Evolutionary conservation across 345 rosid species (phyloP), one percentile per base, ranked within the genome.

Genomic region (Firmiana major): DNA sequence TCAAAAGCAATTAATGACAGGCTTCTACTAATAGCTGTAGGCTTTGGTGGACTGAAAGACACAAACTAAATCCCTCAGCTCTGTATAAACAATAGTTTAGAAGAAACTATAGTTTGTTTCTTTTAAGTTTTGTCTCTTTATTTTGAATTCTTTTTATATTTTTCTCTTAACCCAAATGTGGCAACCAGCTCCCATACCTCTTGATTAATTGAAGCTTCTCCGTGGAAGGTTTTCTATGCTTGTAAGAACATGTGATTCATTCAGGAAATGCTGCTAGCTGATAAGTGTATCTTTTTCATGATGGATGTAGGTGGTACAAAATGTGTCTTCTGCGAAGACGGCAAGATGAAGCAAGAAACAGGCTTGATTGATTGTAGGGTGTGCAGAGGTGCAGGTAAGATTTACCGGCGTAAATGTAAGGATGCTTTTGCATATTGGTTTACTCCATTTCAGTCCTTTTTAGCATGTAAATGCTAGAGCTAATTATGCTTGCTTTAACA

Each of bases 351-450:
- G 85, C 86, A 87, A 66, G 97, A 91, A 81, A 83, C 89, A 0
- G 91, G 98, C 34, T 68, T 83, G 81, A 89, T 91, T 45, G 86
- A 89, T 54, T 94, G 97, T 76, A 90, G 81, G 82, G 97, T 93
- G 42, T 93, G 97, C 90, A 94, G 88, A 81, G 98, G 98, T 77
- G 94, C 97, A 91, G 97, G 98, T 94, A 86, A 48, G 51, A 26
- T 42, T 46, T 66, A 68, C 70, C 12, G 24, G 21, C 5, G 51
- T 58, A 13, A 4, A 19, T 13, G 6, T 22, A 54, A 49, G 2
- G 62, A 5, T 60, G 69, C 34, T 67, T 70, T 64, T 54, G 45
- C 54, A 16, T 22, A 60, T 58, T 40, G 22, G 43, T 73, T 59
- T 53, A 49, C 21, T 10, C n/a, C 57, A 54, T 28, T 58, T 22